phyloP scores from a whole-genome alignment of 129 eudicot genomes.

The Chrysanthemum makinoi region DNA sequence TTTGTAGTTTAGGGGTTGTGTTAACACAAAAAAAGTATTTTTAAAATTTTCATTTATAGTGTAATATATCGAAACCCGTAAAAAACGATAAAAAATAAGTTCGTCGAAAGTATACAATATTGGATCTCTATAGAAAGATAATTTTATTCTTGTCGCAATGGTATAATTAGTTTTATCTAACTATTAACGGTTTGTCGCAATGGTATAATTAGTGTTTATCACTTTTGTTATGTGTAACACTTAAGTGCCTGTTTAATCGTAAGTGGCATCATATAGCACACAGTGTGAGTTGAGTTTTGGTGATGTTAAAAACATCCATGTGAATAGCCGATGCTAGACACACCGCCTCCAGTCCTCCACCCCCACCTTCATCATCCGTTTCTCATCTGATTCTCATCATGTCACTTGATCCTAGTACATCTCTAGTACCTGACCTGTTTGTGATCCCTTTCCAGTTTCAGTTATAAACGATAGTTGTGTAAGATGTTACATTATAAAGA shows the following conservation, averaged over 20 bases:
- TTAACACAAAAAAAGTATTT: no score
- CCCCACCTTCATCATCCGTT: slow-evolving; percentile 1
- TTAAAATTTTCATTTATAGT: no score
- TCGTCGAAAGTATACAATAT: no score
- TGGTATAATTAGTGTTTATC: no score
- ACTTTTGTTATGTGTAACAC: background rate
- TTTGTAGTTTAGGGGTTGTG: no score
- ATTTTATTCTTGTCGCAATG: no score
- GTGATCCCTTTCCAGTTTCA: no score
- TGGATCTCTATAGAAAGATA: no score
- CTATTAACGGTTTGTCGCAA: no score
- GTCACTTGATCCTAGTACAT: slow-evolving; percentile 11
- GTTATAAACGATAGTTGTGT: background rate
- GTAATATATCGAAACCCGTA: no score
- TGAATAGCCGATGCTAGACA: background rate
- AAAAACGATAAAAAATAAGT: no score
- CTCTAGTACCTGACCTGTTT: background rate
- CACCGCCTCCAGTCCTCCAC: slow-evolving; percentile 9
- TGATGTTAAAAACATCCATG: background rate
- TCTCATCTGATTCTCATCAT: slow-evolving; percentile 1
- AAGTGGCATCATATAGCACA: slow-evolving; percentile 2
- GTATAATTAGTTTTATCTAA: no score
- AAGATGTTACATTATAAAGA: background rate
- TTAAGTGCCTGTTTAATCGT: slow-evolving; percentile 4
- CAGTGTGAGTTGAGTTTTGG: background rate